Base-by-base conservation (phyloP, 2,329 filamentous ascomycete genomes). In the Aspergillus sp. region DNA sequence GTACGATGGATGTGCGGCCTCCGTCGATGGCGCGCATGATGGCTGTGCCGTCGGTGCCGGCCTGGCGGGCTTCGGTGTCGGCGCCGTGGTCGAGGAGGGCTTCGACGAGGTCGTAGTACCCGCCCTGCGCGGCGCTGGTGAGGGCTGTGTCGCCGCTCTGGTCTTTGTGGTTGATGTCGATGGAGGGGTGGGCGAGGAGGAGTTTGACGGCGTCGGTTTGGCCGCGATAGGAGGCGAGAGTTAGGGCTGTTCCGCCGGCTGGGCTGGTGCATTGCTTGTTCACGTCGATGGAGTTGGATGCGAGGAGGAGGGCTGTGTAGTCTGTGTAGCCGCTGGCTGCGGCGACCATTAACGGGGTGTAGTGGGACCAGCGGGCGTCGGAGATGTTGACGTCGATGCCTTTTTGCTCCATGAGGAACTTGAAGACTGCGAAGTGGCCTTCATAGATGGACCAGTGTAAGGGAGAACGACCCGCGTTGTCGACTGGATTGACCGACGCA, bases 1-100 rank as follows among this genome's bases (percentile, higher is more conserved):
- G 17, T 1, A 58, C 56, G 15, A 40, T 43, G 19, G 56, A 40
- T 11, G 44, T 50, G 6, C 23, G 37, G 14, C 39, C 31, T 1
- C 11, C 3, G 19, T 58, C 56, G 8, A 58, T 58, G 2, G 56
- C 56, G 12, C 56, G 50, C 45, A 58, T 46, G n/a, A 58, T 41
- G 3, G 50, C 56, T 4, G 56, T 58, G 6, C 56, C 56, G 11
- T 41, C 6, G 2, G 50, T 31, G 14, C 45, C 50, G 1, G 12
- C n/a, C n/a, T 57, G 44, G 8, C 15, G 21, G 4, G 50, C 45
- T 24, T 58, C 50, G 6, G 56, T 54, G 31, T 58, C 39, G 1
- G 50, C 56, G 7, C 56, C 45, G 5, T 48, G 19, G 27, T 58
- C 39, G 11, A 58, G 45, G 6, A 58, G 49, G n/a, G 44, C 45